Percentiles rank a stretch among this genome's conserved stretches.
These are phyloP conservation scores for Malus sylvestris DNA, from an alignment of 306 rosid genomes.

Conservation along the genomic window DNA sequence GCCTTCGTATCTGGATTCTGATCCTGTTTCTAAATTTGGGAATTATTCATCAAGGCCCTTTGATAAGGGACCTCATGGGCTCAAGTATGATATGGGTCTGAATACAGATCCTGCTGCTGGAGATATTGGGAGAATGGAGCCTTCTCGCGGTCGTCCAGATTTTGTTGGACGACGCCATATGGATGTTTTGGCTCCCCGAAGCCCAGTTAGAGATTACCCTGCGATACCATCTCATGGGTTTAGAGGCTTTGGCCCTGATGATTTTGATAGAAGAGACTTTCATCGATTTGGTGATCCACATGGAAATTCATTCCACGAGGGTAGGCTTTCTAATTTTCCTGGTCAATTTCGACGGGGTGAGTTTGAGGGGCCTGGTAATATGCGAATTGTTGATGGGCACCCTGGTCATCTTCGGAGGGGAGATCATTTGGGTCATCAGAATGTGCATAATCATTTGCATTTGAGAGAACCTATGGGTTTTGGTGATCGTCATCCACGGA, in stretches of 20 bases:
- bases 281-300: constrained; percentile 55
- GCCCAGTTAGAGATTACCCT: constrained; percentile 60
- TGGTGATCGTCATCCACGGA: constrained; percentile 62
- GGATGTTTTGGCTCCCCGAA: constrained; percentile 57
- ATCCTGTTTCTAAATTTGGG: constrained; percentile 46
- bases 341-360: constrained; percentile 62
- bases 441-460: constrained; percentile 51
- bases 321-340: constrained; percentile 55
- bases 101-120: constrained; percentile 27
- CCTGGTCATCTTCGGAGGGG: constrained; percentile 47
- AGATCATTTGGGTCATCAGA: constrained; percentile 64
- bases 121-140: constrained; percentile 45
- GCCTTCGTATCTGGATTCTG: constrained; percentile 46
- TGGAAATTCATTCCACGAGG: constrained; percentile 48
- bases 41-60: constrained; percentile 41
- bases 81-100: constrained; percentile 25
- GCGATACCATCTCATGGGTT: constrained; percentile 46
- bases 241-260: constrained; percentile 51
- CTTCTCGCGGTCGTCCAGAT: constrained; percentile 39
- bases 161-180: constrained; percentile 48
- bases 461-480: constrained; percentile 58
- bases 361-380: constrained; percentile 64
- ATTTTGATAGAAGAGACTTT: constrained; percentile 67
- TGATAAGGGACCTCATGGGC: constrained; percentile 35
- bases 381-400: constrained; percentile 56